These are phyloP conservation scores for Sporothrix pallida DNA, from an alignment of 2,329 filamentous ascomycete genomes.

Conservation along the genomic window DNA sequence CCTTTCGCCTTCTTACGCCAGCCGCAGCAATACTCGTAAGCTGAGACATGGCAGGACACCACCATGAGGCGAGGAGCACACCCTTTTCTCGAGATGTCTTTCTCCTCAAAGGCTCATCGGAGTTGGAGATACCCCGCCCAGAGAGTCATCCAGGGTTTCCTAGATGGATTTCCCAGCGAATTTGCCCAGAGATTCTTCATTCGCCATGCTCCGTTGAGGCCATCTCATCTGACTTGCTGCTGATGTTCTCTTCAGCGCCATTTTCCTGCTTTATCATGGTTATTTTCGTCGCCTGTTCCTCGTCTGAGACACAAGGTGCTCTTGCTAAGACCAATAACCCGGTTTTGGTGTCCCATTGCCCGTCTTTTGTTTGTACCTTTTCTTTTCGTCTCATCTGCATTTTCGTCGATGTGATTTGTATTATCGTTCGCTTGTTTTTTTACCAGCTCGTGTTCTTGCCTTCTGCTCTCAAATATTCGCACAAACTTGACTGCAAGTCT, in stretches of 20 bases:
- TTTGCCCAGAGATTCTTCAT: too few species aligned
- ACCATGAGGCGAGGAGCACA: conserved; percentile 2
- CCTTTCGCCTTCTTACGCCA: conserved; percentile 1
- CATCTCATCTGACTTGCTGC: conserved; percentile 20
- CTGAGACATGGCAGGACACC: conserved; percentile 12
- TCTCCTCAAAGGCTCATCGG: conserved; percentile 13
- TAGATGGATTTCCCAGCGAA: too few species aligned
- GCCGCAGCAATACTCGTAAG: conserved; percentile 27
- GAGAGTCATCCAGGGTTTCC: not conserved
- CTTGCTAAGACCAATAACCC: conserved; percentile 2
- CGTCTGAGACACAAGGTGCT: not conserved
- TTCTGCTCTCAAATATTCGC: not conserved
- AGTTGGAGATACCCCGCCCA: not conserved
- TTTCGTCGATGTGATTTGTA: conserved; percentile 8
- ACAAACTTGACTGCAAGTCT: conserved; percentile 2
- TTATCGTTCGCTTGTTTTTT: not conserved
- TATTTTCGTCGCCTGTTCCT: too few species aligned
- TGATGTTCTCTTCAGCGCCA: conserved; percentile 6
- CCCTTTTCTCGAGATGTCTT: conserved; percentile 6
- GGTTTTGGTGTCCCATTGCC: not conserved
- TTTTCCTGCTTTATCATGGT: conserved; percentile 6
- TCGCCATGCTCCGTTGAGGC: not conserved
- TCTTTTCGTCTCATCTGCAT: not conserved
- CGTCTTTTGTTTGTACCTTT: not conserved
- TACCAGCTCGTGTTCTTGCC: conserved; percentile 1